Conservation (phyloP, 257 asterid species). For the Nicotiana otophora region DNA sequence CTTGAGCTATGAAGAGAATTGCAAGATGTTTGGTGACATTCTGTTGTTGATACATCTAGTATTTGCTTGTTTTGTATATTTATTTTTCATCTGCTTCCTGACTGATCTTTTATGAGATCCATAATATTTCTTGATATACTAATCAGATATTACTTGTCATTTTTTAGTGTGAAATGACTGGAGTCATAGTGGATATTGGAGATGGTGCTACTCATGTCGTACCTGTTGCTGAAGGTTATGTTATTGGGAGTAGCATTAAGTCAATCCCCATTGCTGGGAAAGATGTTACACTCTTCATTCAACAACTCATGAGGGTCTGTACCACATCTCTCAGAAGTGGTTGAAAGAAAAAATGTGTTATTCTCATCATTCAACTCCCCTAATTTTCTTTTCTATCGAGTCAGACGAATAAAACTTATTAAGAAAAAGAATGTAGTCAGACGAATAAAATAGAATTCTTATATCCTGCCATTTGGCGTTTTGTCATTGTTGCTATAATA, state of each 20-base stretch:
- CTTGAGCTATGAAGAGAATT: background rate
- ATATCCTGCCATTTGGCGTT: background rate
- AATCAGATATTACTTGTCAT: background rate
- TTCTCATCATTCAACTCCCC: background rate
- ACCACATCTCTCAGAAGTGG: background rate
- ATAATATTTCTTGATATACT: background rate
- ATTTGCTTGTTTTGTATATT: background rate
- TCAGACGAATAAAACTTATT: background rate
- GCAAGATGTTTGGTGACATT: background rate
- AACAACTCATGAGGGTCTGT: slow-evolving; percentile 86
- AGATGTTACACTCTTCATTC: slow-evolving; percentile 80
- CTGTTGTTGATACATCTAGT: background rate
- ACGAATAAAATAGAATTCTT: background rate
- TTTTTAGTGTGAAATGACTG: slow-evolving; percentile 97
- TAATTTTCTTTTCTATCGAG: background rate
- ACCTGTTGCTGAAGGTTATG: slow-evolving; percentile 98
- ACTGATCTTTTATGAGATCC: slow-evolving; percentile 3
- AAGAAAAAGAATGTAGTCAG: background rate
- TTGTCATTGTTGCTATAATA: background rate
- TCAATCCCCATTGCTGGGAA: slow-evolving; percentile 83
- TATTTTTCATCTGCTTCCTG: background rate
- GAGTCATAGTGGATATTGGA: slow-evolving; percentile 90
- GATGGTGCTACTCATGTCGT: slow-evolving; percentile 99
- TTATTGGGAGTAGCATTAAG: slow-evolving; percentile 92
- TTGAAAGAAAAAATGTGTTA: background rate